Evolutionary conservation across 352 stramenopile genomes (phyloP), one percentile per base, ranked within the genome.

Genomic region (Phytophthora lateralis): DNA sequence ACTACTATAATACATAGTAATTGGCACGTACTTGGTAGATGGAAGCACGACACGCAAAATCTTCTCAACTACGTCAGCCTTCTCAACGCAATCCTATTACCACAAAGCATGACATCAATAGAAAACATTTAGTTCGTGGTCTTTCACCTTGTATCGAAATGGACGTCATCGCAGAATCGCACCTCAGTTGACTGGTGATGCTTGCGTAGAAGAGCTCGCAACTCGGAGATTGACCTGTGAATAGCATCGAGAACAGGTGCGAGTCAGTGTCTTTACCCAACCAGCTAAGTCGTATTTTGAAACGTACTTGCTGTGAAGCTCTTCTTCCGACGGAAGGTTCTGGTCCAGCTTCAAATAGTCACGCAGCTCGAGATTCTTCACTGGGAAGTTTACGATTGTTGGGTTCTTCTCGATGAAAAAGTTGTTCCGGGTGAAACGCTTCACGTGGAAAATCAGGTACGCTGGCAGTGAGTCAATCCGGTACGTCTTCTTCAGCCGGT

Each of bases 341-440:
- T 74, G 63, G 24, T 89, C 73, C 27, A 89, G 62, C 43, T 83
- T 80, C 32, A 97, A 49, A 63, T 97, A 97, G 46, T 98, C 87
- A 8, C 76, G 85, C 39, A 99, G 75, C 74, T 99, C 97, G 17
- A 99, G 80, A 73, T 99, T 99, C 71, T 99, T 99, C 27, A 99
- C 93, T 5, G 97, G 97, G 62, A 99, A 99, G 30, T 98, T 98
- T 7, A 99, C 97, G 78, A 99, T 99, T 9, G 97, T 99, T 24
- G 97, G 96, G 72, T 99, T 99, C 78, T 99, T 99, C 81, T 99
- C 98, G 1, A 92, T 83, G 55, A 97, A 98, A 64, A 99, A 99
- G 47, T 97, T 96, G 80, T 99, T 99, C 20, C 90, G 90, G 30
- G 94, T 98, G 70, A 99, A 99, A 14, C 98, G 89, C 66, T 94